Conservation (phyloP, 306 rosid species). For the Carpinus fangiana region DNA sequence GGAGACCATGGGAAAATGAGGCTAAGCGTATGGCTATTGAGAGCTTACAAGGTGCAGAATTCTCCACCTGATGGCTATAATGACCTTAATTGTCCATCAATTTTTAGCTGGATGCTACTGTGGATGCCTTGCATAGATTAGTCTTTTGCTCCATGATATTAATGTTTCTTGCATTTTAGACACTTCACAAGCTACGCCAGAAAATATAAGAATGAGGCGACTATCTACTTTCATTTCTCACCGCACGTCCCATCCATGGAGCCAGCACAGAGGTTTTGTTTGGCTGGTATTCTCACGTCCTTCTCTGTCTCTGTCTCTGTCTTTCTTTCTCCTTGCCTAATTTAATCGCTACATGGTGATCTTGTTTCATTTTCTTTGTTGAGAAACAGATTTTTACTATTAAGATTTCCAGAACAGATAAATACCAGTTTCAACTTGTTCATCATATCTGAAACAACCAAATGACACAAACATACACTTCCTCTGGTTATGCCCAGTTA, state of each 20-base stretch:
- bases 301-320: slow-evolving; percentile 11
- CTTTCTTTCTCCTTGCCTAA: slow-evolving; percentile 4
- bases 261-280: slow-evolving; percentile 68
- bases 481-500: slow-evolving; percentile 3
- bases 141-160: not conserved
- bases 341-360: slow-evolving; percentile 6
- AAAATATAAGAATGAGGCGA: slow-evolving; percentile 47
- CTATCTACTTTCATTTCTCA: slow-evolving; percentile 68
- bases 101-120: slow-evolving; percentile 10
- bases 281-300: slow-evolving; percentile 77
- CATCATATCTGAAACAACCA: slow-evolving; percentile 13
- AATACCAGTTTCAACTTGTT: not conserved
- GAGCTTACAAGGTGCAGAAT: slow-evolving; percentile 54
- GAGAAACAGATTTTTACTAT: not conserved
- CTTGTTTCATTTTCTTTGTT: slow-evolving; percentile 11
- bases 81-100: not conserved
- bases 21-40: slow-evolving; percentile 62
- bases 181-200: slow-evolving; percentile 34
- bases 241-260: slow-evolving; percentile 87
- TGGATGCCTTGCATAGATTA: slow-evolving; percentile 2
- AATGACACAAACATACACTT: slow-evolving; percentile 7
- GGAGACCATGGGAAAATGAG: slow-evolving; percentile 93
- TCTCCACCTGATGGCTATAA: slow-evolving; percentile 13
- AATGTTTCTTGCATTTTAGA: slow-evolving; percentile 45
- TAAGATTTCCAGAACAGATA: slow-evolving; percentile 9